These are phyloP conservation scores for Eucalyptus fibrosa DNA, from an alignment of 345 rosid species.

Conservation along the genomic window DNA sequence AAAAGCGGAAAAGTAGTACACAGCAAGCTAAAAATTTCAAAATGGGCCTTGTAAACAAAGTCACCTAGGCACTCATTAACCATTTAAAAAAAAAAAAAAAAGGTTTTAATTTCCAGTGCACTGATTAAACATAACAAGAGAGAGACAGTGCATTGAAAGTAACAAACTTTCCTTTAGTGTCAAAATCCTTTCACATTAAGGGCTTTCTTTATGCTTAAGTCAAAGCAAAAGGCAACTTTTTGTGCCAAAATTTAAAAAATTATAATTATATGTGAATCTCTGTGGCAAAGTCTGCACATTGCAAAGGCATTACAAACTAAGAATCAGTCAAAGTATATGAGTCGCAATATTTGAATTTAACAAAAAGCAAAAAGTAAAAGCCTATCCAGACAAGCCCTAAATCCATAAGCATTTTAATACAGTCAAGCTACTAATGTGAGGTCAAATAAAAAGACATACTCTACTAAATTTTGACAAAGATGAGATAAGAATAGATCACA, in stretches of 20 bases:
- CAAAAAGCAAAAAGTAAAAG: background rate
- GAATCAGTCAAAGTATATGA: background rate
- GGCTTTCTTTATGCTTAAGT: background rate
- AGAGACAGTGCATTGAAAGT: background rate
- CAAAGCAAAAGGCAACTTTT: background rate
- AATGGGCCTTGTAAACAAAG: background rate
- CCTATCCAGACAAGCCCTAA: background rate
- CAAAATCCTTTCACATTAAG: background rate
- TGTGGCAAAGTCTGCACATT: background rate
- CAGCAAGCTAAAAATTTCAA: background rate
- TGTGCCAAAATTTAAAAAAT: background rate
- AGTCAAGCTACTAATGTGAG: background rate
- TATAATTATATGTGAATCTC: background rate
- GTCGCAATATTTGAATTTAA: background rate
- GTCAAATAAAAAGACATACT: background rate
- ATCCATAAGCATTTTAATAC: background rate
- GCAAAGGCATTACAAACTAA: background rate
- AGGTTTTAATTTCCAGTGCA: background rate
- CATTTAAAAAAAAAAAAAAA: background rate
- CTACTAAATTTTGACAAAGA: background rate
- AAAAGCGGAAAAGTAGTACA: background rate
- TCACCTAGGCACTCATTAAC: background rate
- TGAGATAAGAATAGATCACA: constrained; percentile 1
- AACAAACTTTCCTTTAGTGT: background rate
- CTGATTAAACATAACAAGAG: background rate